Base-by-base conservation (phyloP, 1,139 yeast genomes). In the Geotrichum citri-aurantii region DNA sequence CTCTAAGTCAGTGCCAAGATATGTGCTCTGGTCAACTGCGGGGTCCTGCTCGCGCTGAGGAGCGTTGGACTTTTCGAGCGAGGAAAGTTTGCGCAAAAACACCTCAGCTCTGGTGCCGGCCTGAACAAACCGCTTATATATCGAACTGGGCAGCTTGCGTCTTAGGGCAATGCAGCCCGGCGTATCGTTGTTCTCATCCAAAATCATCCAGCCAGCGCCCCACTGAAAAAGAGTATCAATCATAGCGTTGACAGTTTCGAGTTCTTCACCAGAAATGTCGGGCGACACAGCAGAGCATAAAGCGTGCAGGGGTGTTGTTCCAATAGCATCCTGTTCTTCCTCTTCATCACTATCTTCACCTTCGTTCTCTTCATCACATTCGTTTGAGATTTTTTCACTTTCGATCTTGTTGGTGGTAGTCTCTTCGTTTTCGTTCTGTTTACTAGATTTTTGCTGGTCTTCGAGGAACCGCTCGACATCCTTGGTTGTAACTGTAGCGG, bases 41-140 rank as follows among this genome's bases (percentile, higher is more conserved):
- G 71, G 62, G 46, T 71, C 71, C 12, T 61, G 62, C n/a, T 54
- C 50, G 29, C 42, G 51, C 62, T 63, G 42, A 60, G 62, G 51
- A 68, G 70, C 24, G 47, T 62, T 33, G 47, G 61, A 12, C 55
- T 77, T 69, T 58, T 81, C 83, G 14, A 77, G 81, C 62, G 86
- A 92, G 59, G 81, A 78, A 54, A 92, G 80, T 66, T 86, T 86
- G 62, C 97, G 77, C 63, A 92, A 76, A 40, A 92, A 75, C 44
- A 92, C 76, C 69, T 92, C 98, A 0, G 97, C 95, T 60, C 96
- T 78, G 1, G 90, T 93, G 44, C 98, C 98, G 1, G 97, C 97
- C 60, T 82, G 85, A 1, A 92, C 88, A 50, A 91, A 76, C 62
- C 80, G 78, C 11, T 75, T 68, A 61, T 88, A 79, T 27, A 79